These are phyloP conservation scores for Hansenula sp. DNA, from an alignment of 1,139 yeast genomes.

Conservation along the genomic window DNA sequence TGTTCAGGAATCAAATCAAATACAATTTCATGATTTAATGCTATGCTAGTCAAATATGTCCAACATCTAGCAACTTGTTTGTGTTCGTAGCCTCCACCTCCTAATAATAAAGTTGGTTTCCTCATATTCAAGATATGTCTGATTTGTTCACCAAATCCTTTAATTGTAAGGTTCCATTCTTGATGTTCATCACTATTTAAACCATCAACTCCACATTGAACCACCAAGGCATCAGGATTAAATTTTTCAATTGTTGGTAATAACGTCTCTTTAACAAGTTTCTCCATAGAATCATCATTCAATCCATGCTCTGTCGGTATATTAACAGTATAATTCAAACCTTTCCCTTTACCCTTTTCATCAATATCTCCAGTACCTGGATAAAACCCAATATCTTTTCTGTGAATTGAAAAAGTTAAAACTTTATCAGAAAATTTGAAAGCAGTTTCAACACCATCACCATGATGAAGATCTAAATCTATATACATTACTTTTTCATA, in stretches of 20 bases:
- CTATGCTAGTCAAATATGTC: constrained; percentile 47
- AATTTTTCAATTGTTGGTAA: constrained; percentile 36
- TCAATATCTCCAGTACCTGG: constrained; percentile 61
- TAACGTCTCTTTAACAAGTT: constrained; percentile 38
- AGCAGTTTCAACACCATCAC: constrained; percentile 74
- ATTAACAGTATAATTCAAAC: constrained; percentile 38
- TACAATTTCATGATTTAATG: constrained; percentile 7
- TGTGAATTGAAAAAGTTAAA: constrained; percentile 58
- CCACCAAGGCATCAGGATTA: constrained; percentile 49
- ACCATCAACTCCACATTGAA: constrained; percentile 76
- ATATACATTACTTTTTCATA: constrained; percentile 53
- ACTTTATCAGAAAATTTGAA: constrained; percentile 55
- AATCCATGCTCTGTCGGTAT: constrained; percentile 58
- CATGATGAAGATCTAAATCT: constrained; percentile 75
- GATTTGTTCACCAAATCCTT: constrained; percentile 41
- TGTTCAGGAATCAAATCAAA: constrained; percentile 52
- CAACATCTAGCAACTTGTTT: constrained; percentile 62
- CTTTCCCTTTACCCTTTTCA: constrained; percentile 34
- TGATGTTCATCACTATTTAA: constrained; percentile 50
- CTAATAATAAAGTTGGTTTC: constrained; percentile 45
- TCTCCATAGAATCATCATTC: constrained; percentile 37
- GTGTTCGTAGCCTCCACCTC: constrained; percentile 78
- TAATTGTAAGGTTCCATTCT: constrained; percentile 66
- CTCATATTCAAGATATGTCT: constrained; percentile 28
- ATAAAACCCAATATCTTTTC: constrained; percentile 62